A percentile compares a stretch with the other conserved stretches of the same genome.
These are phyloP conservation scores for Neophaeococcomyces aloes DNA, from an alignment of 2,329 filamentous ascomycete species.

Conservation along the genomic window DNA sequence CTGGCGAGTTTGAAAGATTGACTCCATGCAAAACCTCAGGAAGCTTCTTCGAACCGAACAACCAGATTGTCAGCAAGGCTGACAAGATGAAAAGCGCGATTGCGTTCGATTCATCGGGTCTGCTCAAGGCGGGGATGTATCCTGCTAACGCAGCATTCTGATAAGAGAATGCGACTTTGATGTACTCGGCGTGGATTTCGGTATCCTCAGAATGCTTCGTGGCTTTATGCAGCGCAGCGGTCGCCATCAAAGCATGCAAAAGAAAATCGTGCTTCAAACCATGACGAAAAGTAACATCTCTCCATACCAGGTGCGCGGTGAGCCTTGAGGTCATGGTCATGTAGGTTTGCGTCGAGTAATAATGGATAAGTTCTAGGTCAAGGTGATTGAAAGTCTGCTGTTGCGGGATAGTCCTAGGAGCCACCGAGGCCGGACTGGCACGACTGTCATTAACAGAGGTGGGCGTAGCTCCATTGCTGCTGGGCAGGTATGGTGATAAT, in stretches of 20 bases:
- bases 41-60: constrained; percentile 19
- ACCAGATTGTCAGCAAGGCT: constrained; percentile 19
- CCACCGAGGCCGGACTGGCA: constrained; percentile 4
- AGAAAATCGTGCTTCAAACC: constrained; percentile 33
- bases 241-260: constrained; percentile 32
- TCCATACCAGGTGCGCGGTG: constrained; percentile 28
- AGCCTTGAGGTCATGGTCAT: constrained; percentile 21
- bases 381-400: constrained; percentile 22
- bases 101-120: constrained; percentile 18
- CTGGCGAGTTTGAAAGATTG: constrained; percentile 12
- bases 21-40: constrained; percentile 19
- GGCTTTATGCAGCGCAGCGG: constrained; percentile 33
- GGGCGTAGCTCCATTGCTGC: constrained; percentile 14
- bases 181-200: constrained; percentile 19
- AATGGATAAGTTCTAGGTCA: constrained; percentile 36
- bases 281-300: constrained; percentile 31
- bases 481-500: constrained; percentile 12
- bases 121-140: constrained; percentile 19
- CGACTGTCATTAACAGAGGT: constrained; percentile 11
- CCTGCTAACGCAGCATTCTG: constrained; percentile 20
- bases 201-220: constrained; percentile 19
- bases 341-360: constrained; percentile 34
- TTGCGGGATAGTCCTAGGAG: neutral
- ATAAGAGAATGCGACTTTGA: constrained; percentile 19
- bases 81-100: constrained; percentile 21